Conservation (phyloP, 2,329 filamentous ascomycete genomes). For the Fusarium nurragi region DNA sequence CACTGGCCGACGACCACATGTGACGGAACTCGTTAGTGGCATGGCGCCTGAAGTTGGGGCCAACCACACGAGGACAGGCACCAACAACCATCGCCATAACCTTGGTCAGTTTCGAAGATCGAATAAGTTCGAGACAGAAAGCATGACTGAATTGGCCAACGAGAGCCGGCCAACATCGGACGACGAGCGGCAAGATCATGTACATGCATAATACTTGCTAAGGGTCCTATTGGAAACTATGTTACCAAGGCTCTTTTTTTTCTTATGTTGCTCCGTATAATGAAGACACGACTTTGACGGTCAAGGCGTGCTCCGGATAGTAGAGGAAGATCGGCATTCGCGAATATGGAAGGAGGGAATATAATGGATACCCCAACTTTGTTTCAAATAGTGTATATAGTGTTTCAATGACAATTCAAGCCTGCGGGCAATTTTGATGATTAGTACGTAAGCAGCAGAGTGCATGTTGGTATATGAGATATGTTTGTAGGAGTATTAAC, state of each 20-base stretch:
- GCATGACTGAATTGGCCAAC: constrained; percentile 60
- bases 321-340: not conserved
- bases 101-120: constrained; percentile 48
- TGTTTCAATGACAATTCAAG: constrained; percentile 11
- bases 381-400: constrained; percentile 2
- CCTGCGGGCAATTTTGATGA: not conserved
- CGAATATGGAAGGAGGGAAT: constrained; percentile 5
- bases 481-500: not conserved
- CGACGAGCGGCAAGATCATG: constrained; percentile 39
- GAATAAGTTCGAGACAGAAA: constrained; percentile 58
- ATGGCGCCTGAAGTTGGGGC: constrained; percentile 29
- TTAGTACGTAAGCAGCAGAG: not conserved
- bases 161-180: constrained; percentile 50
- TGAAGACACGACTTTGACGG: constrained; percentile 22
- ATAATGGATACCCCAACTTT: constrained; percentile 33
- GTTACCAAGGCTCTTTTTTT: constrained; percentile 4
- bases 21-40: constrained; percentile 49
- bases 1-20: constrained; percentile 42
- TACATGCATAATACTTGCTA: constrained; percentile 7
- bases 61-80: not conserved
- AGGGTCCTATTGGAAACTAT: not conserved
- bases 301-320: constrained; percentile 8
- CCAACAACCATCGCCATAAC: constrained; percentile 34
- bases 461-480: not conserved
- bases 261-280: constrained; percentile 23